Percentiles rank a stretch among this genome's conserved stretches.
Conservation (phyloP, 805 yeast genomes). For the Diddensiella caesifluorescens region DNA sequence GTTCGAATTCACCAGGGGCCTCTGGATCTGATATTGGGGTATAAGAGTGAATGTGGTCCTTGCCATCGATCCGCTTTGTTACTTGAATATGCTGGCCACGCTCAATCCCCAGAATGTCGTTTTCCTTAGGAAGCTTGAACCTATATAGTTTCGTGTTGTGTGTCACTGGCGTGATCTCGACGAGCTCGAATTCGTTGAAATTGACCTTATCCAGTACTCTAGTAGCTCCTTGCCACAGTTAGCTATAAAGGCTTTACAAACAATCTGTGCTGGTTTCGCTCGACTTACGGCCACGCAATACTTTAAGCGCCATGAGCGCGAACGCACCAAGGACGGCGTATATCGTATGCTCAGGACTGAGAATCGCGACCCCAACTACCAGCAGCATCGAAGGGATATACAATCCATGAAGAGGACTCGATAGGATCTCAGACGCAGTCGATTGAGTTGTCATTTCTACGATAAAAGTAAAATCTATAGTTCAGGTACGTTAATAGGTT, state of each 20-base stretch:
- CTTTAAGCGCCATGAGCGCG: constrained; percentile 23
- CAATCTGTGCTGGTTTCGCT: neutral
- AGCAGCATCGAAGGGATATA: constrained; percentile 29
- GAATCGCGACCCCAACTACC: constrained; percentile 26
- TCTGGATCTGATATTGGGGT: constrained; percentile 76
- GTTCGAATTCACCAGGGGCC: constrained; percentile 74
- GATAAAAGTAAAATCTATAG: too few relatives aligned
- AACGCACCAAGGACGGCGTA: constrained; percentile 24
- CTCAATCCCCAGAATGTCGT: constrained; percentile 79
- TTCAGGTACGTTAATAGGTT: too few relatives aligned
- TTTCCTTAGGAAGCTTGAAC: constrained; percentile 71
- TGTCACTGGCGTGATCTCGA: constrained; percentile 66
- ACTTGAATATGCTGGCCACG: constrained; percentile 88
- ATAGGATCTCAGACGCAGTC: constrained; percentile 15
- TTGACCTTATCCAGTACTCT: constrained; percentile 56
- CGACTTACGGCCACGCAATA: constrained; percentile 27
- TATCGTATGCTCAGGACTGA: constrained; percentile 23
- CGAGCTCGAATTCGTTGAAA: constrained; percentile 73
- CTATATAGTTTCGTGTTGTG: constrained; percentile 78
- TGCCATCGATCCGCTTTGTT: constrained; percentile 41
- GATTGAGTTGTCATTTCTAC: too few relatives aligned
- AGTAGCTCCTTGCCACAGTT: neutral
- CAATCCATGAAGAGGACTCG: constrained; percentile 32
- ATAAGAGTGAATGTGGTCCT: constrained; percentile 35
- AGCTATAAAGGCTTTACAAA: neutral